Evolutionary conservation across 441 rosid species (phyloP), one percentile per base, ranked within the genome.

Genomic region (Adansonia grandidieri): DNA sequence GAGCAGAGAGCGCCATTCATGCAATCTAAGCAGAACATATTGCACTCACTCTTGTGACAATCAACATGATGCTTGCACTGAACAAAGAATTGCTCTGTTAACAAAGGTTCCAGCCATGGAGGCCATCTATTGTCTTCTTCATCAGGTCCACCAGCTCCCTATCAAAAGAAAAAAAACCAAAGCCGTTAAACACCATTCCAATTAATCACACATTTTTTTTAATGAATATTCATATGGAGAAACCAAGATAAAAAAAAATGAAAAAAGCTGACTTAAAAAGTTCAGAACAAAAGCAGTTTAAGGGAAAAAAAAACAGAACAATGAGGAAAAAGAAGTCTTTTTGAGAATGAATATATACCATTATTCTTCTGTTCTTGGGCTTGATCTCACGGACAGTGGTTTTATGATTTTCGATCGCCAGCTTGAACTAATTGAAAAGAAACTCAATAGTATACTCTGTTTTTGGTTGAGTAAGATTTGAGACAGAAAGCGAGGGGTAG

Each of bases 1-100:
- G 98, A 92, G 73, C 99, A 95, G 73, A 95, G 92, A 0, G 98
- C 85, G 0, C 98, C 98, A 71, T 88, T 82, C 81, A 88, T 87
- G 22, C 99, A 95, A 82, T 92, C 98, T 83, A 95, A 81, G 77
- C 99, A 95, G 62, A 87, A 95, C 98, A 91, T 92, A 78, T 95
- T 95, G 80, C 99, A 93, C 85, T 95, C 99, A 82, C 89, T 93
- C 88, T 92, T 96, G 75, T 96, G 95, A 42, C 95, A 92, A 82
- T 95, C 95, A 28, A 86, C 91, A 82, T 96, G 98, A 19, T 60
- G 73, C 85, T 91, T 91, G 83, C 99, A 96, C 64, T 92, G 98
- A 85, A 84, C 92, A 82, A 95, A 95, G 88, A 93, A 95, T 2
- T 86, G 85, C 78, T 93, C 99, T 62, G 84, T 80, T 6, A 95